These are phyloP conservation scores for Verticillium alfalfae DNA, from an alignment of 2,329 filamentous ascomycete species.

Conservation along the genomic window DNA sequence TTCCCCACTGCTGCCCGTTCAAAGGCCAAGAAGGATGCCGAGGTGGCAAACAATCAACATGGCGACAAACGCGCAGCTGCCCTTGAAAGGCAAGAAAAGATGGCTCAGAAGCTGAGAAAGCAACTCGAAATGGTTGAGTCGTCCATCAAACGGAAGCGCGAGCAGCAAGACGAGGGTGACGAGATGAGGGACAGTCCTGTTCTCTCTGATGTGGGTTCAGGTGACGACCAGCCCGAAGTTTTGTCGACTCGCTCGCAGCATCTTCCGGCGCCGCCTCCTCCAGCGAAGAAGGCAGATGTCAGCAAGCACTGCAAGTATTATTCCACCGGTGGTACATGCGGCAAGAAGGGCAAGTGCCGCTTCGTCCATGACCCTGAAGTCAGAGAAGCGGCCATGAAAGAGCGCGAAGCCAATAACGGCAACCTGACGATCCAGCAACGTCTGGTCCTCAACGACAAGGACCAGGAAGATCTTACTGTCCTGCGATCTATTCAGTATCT, in stretches of 20 bases:
- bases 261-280: conserved; percentile 30
- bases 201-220: conserved; percentile 38
- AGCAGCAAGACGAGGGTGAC: conserved; percentile 61
- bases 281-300: conserved; percentile 53
- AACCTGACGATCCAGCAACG: conserved; percentile 62
- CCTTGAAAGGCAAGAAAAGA: conserved; percentile 53
- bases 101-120: conserved; percentile 57
- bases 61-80: conserved; percentile 10
- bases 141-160: conserved; percentile 63
- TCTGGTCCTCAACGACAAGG: conserved; percentile 61
- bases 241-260: conserved; percentile 42
- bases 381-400: conserved; percentile 56
- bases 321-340: conserved; percentile 62
- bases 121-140: conserved; percentile 67
- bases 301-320: conserved; percentile 67
- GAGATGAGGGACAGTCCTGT: conserved; percentile 52
- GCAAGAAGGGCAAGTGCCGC: conserved; percentile 71
- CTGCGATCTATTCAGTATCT: conserved; percentile 62
- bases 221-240: conserved; percentile 54
- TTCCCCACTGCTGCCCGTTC: conserved; percentile 74
- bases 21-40: conserved; percentile 53
- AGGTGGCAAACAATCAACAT: conserved; percentile 28
- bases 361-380: conserved; percentile 63
- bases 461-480: conserved; percentile 61
- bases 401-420: conserved; percentile 60